Evolutionary conservation across 1,284 basidiomycete genomes (phyloP).

Genomic region (Malassezia globosa): DNA sequence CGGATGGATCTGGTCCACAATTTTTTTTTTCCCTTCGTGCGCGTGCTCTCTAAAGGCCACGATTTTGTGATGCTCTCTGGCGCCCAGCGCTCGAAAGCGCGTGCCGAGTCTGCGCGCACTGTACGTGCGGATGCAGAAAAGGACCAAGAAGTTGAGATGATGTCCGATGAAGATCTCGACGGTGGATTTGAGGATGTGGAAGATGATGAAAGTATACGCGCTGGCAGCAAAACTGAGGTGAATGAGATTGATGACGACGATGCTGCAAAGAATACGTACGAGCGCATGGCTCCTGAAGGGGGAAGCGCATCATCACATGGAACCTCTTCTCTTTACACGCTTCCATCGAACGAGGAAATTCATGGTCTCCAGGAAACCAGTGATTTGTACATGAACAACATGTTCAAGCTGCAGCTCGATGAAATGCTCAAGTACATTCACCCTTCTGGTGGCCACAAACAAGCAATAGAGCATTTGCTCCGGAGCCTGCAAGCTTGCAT

Average conservation of each 20-base stretch:
- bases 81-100: not conserved
- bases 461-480: slow-evolving; percentile 34
- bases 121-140: not conserved
- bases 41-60: no score
- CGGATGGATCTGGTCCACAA: not conserved
- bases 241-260: slow-evolving; percentile 2
- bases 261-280: not conserved
- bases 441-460: slow-evolving; percentile 25
- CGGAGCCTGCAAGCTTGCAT: slow-evolving; percentile 33
- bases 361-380: slow-evolving; percentile 63
- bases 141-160: slow-evolving; percentile 18
- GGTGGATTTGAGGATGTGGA: slow-evolving; percentile 40
- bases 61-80: not conserved
- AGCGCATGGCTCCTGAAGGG: slow-evolving; percentile 12
- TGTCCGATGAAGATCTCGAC: slow-evolving; percentile 43
- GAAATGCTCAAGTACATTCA: slow-evolving; percentile 40
- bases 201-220: no score
- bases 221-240: no score
- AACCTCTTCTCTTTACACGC: slow-evolving; percentile 48
- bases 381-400: slow-evolving; percentile 67
- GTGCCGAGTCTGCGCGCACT: not conserved
- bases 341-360: slow-evolving; percentile 58
- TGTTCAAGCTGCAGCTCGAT: slow-evolving; percentile 60
- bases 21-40: slow-evolving; percentile 2
- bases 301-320: slow-evolving; percentile 41